Percentiles rank a stretch among this genome's conserved stretches.
Conservation (phyloP, 2,329 filamentous ascomycete species). For the Hypoxylon sp. region DNA sequence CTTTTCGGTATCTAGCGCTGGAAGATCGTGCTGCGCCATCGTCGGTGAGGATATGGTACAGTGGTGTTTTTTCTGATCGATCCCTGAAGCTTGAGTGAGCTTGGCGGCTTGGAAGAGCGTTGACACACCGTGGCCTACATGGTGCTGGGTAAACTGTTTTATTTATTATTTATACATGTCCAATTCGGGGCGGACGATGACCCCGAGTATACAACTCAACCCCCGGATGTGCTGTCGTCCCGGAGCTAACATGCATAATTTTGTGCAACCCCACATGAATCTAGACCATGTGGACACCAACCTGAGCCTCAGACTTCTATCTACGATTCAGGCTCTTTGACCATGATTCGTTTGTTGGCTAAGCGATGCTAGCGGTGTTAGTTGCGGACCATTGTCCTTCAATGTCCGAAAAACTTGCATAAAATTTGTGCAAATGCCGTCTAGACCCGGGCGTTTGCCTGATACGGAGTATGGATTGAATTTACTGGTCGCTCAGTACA, state of each 20-base stretch:
- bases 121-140: not conserved
- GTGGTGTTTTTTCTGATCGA: not conserved
- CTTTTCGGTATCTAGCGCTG: conserved; percentile 21
- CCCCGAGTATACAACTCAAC: conserved; percentile 9
- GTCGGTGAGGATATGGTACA: not conserved
- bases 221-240: conserved; percentile 26
- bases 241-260: conserved; percentile 29
- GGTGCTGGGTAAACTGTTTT: not conserved
- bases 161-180: conserved; percentile 24
- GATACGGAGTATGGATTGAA: not conserved
- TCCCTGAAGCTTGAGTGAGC: not conserved
- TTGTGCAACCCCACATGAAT: conserved; percentile 30
- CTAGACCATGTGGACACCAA: conserved; percentile 4
- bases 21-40: conserved; percentile 4
- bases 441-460: conserved; percentile 2
- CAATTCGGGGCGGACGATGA: not conserved
- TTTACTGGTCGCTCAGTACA: not conserved
- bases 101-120: not conserved
- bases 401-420: conserved; percentile 18
- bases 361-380: not conserved
- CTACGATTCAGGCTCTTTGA: conserved; percentile 11
- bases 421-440: conserved; percentile 24
- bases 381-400: not conserved
- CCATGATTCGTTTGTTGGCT: conserved; percentile 14
- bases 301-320: conserved; percentile 4